Base-by-base conservation (phyloP, 306 rosid genomes). In the Rosa multiflora region DNA sequence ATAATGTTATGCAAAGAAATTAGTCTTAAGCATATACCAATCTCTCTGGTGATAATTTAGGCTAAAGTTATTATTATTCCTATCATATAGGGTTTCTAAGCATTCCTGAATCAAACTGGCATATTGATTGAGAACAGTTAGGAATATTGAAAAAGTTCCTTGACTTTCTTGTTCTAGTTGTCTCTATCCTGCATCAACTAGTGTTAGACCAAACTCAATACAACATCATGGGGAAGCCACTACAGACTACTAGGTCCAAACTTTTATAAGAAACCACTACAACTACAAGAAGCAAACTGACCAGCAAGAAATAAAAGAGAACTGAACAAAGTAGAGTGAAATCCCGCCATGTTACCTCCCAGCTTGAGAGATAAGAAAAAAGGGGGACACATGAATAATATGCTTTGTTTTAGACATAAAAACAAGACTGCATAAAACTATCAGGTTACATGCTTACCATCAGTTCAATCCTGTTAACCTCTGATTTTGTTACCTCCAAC, bases 401-500 rank as follows among this genome's bases (percentile, higher is more conserved):
- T 5, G 20, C 9, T 13, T 14, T 13, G n/a, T 14, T 63, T 63
- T 15, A 29, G 44, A 32, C 10, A 37, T 63, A 32, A 53, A 11
- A 32, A 73, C 39, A 51, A 20, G 32, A 52, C 40, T 26, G 66
- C 67, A 73, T 73, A 37, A 55, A 55, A 55, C 51, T 39, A 67
- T 15, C 14, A 40, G 48, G 23, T 29, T 6, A 35, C 48, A 83
- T 64, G 82, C 90, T 85, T 73, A 92, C 99, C 95, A 78, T 86
- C 80, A 79, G 83, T 74, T 91, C 92, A 80, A 87, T 85, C 74
- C 42, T 88, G 64, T 88, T 87, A 80, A 86, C 68, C 82, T 92
- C 97, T 49, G 94, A 92, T 84, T 88, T 91, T 81, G 89, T 84
- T 48, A 63, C 83, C 79, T 90, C 94, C 52, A 79, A 84, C 87